Conservation (phyloP, 257 asterid species). For the Nicotiana paniculata region DNA sequence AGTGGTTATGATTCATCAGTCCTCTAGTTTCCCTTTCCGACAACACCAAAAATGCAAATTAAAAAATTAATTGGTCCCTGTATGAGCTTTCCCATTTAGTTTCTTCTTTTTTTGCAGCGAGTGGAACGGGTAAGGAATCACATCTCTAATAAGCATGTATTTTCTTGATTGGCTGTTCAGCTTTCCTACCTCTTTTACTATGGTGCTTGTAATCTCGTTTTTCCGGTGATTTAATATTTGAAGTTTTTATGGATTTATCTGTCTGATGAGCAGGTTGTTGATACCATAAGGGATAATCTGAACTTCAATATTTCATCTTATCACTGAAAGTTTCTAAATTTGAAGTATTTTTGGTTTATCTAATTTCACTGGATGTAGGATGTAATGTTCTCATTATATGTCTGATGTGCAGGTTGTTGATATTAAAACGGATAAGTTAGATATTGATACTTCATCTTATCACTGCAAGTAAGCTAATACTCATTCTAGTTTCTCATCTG, state of each 20-base stretch:
- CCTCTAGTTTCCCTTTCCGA: neutral
- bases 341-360: neutral
- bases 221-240: neutral
- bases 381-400: neutral
- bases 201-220: neutral
- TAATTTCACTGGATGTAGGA: neutral
- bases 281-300: neutral
- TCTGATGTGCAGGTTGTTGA: constrained; percentile 54
- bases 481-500: neutral
- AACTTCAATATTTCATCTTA: neutral
- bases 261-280: neutral
- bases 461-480: constrained; percentile 72
- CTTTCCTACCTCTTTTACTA: neutral
- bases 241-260: neutral
- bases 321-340: neutral
- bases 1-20: neutral
- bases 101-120: neutral
- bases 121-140: neutral
- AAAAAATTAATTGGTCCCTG: neutral
- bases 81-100: neutral
- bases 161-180: neutral
- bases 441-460: constrained; percentile 63
- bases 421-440: constrained; percentile 41
- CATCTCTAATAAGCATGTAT: neutral
- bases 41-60: neutral